phyloP scores from a whole-genome alignment of 352 stramenopile genomes.

The Globisporangium rhizosaccharum region DNA sequence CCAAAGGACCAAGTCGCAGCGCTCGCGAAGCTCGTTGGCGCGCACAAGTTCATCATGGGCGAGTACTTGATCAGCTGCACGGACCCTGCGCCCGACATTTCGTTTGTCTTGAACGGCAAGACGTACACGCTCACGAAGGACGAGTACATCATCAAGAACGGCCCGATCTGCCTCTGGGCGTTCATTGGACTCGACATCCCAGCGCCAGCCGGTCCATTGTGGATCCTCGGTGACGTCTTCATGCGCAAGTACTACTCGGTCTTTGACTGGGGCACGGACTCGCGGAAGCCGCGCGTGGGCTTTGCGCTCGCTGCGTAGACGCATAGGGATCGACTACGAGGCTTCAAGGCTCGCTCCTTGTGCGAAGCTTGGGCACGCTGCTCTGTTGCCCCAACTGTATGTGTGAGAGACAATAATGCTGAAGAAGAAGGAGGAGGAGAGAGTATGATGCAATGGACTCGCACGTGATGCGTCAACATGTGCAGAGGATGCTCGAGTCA shows the following conservation, averaged over 20 bases:
- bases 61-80: slow-evolving; percentile 93
- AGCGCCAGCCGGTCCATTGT: slow-evolving; percentile 2
- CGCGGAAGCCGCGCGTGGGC: slow-evolving; percentile 60
- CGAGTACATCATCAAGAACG: slow-evolving; percentile 86
- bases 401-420: too few relatives aligned
- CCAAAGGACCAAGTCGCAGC: slow-evolving; percentile 13
- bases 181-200: slow-evolving; percentile 12
- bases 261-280: slow-evolving; percentile 76
- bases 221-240: slow-evolving; percentile 86
- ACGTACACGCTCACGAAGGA: slow-evolving; percentile 83
- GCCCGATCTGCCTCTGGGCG: slow-evolving; percentile 14
- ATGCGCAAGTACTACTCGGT: slow-evolving; percentile 92
- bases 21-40: slow-evolving; percentile 27
- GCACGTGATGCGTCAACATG: too few relatives aligned
- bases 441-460: too few relatives aligned
- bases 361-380: neutral
- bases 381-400: neutral
- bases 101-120: slow-evolving; percentile 84
- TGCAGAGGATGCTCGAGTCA: too few relatives aligned
- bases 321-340: neutral
- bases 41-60: slow-evolving; percentile 85
- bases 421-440: too few relatives aligned
- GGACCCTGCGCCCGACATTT: slow-evolving; percentile 78
- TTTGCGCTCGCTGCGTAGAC: slow-evolving; percentile 52
- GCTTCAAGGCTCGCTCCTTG: too few relatives aligned